A percentile compares a stretch with the other conserved stretches of the same genome.
phyloP scores from a whole-genome alignment of 1,284 basidiomycete genomes.

The Microbotryomycetes sp. region DNA sequence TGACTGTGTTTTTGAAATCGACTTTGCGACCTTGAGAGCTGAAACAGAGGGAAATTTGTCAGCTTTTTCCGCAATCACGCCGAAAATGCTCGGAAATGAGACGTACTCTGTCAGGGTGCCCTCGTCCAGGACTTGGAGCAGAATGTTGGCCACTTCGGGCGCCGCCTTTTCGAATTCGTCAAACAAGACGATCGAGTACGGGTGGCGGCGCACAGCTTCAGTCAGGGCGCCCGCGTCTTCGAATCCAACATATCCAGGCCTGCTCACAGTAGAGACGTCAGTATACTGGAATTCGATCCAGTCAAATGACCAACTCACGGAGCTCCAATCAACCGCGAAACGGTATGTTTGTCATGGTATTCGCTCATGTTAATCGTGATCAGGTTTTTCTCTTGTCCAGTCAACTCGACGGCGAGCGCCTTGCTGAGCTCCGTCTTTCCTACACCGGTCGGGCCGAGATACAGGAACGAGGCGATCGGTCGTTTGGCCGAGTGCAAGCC shows the following conservation, averaged over 20 bases:
- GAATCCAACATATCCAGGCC: slow-evolving; percentile 37
- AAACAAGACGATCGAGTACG: slow-evolving; percentile 68
- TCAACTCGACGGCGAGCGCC: slow-evolving; percentile 54
- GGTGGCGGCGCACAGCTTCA: slow-evolving; percentile 74
- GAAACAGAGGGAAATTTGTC: slow-evolving; percentile 40
- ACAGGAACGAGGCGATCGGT: slow-evolving; percentile 84
- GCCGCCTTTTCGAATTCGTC: slow-evolving; percentile 92
- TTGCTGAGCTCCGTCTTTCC: slow-evolving; percentile 81
- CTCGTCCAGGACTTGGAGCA: slow-evolving; percentile 88
- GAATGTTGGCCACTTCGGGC: slow-evolving; percentile 77
- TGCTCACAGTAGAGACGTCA: neutral
- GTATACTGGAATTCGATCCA: too few species aligned
- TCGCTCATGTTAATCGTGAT: slow-evolving; percentile 78
- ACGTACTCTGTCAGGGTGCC: slow-evolving; percentile 76
- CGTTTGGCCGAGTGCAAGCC: slow-evolving; percentile 78
- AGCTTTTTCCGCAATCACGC: too few species aligned
- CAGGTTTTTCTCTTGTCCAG: slow-evolving; percentile 25
- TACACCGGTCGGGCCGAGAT: slow-evolving; percentile 73
- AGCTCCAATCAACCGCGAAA: slow-evolving; percentile 81
- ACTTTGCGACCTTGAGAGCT: slow-evolving; percentile 38
- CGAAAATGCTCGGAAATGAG: slow-evolving; percentile 39
- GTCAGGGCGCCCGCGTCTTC: slow-evolving; percentile 60
- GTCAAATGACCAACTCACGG: slow-evolving; percentile 51
- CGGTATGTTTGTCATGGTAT: slow-evolving; percentile 83
- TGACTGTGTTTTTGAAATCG: slow-evolving; percentile 78